Conservation (phyloP, 2,329 filamentous ascomycete genomes). For the Talaromyces funiculosus region DNA sequence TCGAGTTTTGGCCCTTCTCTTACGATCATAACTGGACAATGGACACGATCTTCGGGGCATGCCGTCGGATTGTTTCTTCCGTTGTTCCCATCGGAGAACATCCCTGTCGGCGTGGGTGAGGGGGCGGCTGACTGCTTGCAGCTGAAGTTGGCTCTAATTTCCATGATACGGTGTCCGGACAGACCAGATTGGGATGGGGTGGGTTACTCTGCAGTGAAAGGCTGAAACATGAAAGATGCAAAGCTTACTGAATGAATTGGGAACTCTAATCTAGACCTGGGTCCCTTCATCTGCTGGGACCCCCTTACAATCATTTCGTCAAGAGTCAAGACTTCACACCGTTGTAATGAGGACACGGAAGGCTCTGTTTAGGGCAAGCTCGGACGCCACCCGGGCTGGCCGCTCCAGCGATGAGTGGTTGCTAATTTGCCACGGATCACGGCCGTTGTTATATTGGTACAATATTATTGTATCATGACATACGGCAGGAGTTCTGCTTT, state of each 20-base stretch:
- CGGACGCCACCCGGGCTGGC: background rate
- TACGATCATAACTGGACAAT: background rate
- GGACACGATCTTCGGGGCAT: background rate
- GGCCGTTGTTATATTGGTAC: background rate
- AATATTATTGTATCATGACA: background rate
- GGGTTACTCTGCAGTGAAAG: no score
- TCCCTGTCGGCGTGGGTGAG: background rate
- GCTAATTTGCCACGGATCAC: background rate
- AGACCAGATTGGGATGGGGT: background rate
- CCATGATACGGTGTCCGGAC: background rate
- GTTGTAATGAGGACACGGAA: background rate
- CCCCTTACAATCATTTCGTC: background rate
- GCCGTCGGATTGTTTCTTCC: background rate
- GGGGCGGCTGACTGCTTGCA: slow-evolving; percentile 2
- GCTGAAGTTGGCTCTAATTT: background rate
- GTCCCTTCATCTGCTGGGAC: background rate
- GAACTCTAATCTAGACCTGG: background rate
- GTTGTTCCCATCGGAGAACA: background rate
- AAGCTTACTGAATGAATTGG: background rate
- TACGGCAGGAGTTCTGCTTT: background rate
- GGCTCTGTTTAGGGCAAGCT: slow-evolving; percentile 3
- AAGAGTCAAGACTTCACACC: background rate
- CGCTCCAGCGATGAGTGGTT: background rate
- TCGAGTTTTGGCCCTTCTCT: background rate
- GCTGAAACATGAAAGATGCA: background rate